Conservation (phyloP, 805 yeast genomes). For the Saturnispora besseyi region DNA sequence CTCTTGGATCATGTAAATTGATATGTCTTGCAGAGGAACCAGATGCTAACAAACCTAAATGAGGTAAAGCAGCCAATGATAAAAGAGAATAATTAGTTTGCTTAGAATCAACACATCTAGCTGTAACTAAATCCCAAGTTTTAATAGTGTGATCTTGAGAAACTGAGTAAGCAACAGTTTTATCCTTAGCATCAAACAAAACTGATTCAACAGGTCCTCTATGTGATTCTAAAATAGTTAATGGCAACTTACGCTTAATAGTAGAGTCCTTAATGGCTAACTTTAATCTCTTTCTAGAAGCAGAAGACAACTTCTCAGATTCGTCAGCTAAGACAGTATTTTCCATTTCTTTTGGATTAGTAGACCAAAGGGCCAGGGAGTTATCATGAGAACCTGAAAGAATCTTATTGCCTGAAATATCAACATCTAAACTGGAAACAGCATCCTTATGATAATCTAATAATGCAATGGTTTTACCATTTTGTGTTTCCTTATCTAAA, state of each 20-base stretch:
- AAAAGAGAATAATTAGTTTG: conserved; percentile 79
- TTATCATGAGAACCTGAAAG: conserved; percentile 81
- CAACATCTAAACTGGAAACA: conserved; percentile 67
- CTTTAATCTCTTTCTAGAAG: conserved; percentile 83
- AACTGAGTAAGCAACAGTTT: conserved; percentile 83
- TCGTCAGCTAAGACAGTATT: conserved; percentile 41
- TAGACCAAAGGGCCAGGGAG: conserved; percentile 81
- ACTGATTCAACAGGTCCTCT: conserved; percentile 82
- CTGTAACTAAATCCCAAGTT: conserved; percentile 93
- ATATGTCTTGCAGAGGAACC: conserved; percentile 99
- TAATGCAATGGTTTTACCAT: conserved; percentile 72
- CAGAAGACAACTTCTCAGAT: conserved; percentile 44
- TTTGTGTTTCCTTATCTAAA: conserved; percentile 35
- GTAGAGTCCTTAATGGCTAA: conserved; percentile 69
- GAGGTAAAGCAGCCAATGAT: conserved; percentile 61
- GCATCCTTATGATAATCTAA: conserved; percentile 87
- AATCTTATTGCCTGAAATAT: conserved; percentile 46
- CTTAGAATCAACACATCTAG: conserved; percentile 78
- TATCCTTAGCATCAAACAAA: conserved; percentile 61
- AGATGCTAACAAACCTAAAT: conserved; percentile 64
- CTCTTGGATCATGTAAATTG: conserved; percentile 85
- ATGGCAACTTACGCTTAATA: conserved; percentile 73
- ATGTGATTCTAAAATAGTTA: conserved; percentile 73
- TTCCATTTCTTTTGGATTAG: conserved; percentile 72
- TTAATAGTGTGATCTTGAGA: conserved; percentile 92